Evolutionary conservation across 1,139 yeast species (phyloP), one percentile per base, ranked within the genome.

Genomic region (Sugiyamaella pinicola): DNA sequence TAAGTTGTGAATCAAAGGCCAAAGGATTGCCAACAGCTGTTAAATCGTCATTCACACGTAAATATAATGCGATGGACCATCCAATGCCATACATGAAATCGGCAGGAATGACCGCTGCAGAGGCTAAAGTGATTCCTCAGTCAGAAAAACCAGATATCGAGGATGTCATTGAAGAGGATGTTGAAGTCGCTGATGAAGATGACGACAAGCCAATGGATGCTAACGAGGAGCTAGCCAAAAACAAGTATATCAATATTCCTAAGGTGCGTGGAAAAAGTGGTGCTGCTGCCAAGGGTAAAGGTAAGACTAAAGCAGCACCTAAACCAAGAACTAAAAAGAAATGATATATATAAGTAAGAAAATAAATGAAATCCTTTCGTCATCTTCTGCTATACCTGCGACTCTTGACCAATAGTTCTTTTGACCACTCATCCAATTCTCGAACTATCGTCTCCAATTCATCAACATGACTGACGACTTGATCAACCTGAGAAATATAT

Each of bases 51-150:
- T 90, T 93, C 68, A 95, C 99, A 0, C 76, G 96, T 60, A 81
- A 78, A 59, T 93, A 93, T 68, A 95, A 95, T 67, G 69, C 80
- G 13, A 70, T 70, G 44, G 74, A 82, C 8, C 99, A 93, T 71
- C 98, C 98, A 1, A 82, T 87, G 2, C 90, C 96, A 2, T 89
- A 88, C 55, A 86, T 86, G 75, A 81, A 79, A 62, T 82, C 86
- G 1, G 86, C 86, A 69, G 76, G 19, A 61, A 65, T 58, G 69
- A 68, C 64, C 58, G 77, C 54, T 70, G 77, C 53, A 49, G 75
- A 75, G 53, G 74, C 75, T 29, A 72, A 65, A 38, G 65, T 55
- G 13, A 58, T 65, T 7, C 60, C 61, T n/a, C 55, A 60, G 39
- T 56, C 58, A 33, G 70, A 69, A n/a, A 70, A 65, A 13, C 85